Base-by-base conservation (phyloP, 768 basidiomycete genomes). In the Termitomyces titanicus region DNA sequence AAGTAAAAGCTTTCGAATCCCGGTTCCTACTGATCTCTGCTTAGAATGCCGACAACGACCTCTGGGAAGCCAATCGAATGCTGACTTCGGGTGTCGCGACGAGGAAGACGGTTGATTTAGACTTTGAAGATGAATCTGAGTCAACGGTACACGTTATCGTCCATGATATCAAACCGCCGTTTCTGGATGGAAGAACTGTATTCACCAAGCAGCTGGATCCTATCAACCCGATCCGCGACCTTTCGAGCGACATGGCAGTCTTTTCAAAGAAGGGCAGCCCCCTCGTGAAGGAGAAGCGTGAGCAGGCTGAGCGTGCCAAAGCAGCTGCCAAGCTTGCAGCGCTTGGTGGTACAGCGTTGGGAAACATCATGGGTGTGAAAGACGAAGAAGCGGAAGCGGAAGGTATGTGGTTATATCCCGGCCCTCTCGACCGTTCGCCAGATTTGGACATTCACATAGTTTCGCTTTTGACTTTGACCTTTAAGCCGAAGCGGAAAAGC, bases 51-150 rank as follows among this genome's bases (percentile, higher is more conserved):
- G 97, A 99, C 70, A 98, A 97, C 64, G 97, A 99, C 64, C 75
- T 96, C 11, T 99, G 97, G 97, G 97, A 99, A 75, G 91, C 91
- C 8, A 98, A 98, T 66, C 91, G 96, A 65, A 95, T 99, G 89
- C 77, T 93, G 10, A 93, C 92, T 0, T 98, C 97, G 3, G 97
- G 97, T 64, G 89, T 98, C 18, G 91, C 92, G 1, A 92, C 91
- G 9, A 87, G 91, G 33, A 89, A 85, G 61, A 77, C 83, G 3
- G 81, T 99, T 46, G 94, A 99, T 66, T 78, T 95, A 22, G 95
- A 98, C 64, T 94, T 98, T 63, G 93, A 96, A 64, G 96, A 98
- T 66, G 97, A 98, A 64, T 87, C 90, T 0, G 94, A 96, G 66
- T 94, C 94, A 3, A 91, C 94, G 0, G 96, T 98, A 1, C 97